Evolutionary conservation across 176 grass and related monocot genomes (phyloP).

Genomic region (Tuctoria greenei): DNA sequence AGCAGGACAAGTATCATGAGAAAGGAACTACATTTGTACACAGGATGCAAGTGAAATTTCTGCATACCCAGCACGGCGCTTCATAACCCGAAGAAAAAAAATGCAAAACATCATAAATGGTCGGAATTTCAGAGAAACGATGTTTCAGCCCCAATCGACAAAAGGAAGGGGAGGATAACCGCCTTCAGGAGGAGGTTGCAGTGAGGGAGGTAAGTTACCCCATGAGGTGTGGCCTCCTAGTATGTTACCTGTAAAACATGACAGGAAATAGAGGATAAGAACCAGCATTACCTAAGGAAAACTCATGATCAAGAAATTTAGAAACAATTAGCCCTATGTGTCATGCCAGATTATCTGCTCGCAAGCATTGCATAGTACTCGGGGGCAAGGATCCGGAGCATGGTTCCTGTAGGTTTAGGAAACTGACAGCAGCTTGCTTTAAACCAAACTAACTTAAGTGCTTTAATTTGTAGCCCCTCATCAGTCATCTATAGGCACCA

Average conservation of each 20-base stretch:
- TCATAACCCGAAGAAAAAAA: neutral
- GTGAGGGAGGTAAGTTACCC: conserved; percentile 81
- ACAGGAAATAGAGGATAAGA: neutral
- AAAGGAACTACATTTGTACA: conserved; percentile 1
- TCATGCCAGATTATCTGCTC: neutral
- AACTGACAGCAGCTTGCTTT: conserved; percentile 18
- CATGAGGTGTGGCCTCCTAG: conserved; percentile 43
- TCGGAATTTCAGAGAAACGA: neutral
- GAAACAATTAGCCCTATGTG: neutral
- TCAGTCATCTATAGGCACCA: neutral
- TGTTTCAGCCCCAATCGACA: conserved; percentile 66
- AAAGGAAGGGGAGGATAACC: conserved; percentile 58
- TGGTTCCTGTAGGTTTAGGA: conserved; percentile 14
- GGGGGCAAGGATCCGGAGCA: neutral
- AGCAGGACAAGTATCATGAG: neutral
- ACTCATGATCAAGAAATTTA: neutral
- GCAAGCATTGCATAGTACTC: neutral
- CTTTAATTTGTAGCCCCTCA: conserved; percentile 12
- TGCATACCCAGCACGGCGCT: neutral
- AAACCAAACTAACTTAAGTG: conserved; percentile 18
- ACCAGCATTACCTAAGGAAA: neutral
- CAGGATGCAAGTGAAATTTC: neutral
- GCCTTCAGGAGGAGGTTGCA: conserved; percentile 74
- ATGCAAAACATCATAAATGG: neutral
- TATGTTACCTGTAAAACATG: conserved; percentile 46